A percentile compares a stretch with the other conserved stretches of the same genome.
phyloP scores from a whole-genome alignment of 139 green algal genomes.

The Diplosphaera chodatii region DNA sequence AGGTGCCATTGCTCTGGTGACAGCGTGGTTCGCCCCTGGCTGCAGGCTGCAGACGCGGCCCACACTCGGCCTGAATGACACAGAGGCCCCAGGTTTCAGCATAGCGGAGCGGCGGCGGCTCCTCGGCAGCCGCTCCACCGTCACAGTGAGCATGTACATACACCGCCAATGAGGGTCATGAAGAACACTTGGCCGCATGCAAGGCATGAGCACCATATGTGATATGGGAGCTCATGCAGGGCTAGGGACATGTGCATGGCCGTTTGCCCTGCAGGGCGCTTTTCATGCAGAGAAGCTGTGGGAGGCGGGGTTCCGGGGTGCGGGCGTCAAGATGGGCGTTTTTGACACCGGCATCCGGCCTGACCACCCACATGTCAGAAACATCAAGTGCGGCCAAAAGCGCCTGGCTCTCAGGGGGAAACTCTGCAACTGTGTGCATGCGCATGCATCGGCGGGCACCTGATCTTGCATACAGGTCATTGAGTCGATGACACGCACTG shows the following conservation, averaged over 20 bases:
- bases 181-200: too few relatives aligned
- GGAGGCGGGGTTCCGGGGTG: constrained; percentile 70
- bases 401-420: too few relatives aligned
- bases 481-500: too few relatives aligned
- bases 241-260: too few relatives aligned
- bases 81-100: constrained; percentile 2
- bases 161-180: not conserved
- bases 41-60: constrained; percentile 35
- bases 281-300: constrained; percentile 71
- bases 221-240: too few relatives aligned
- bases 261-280: not conserved
- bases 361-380: constrained; percentile 90
- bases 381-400: constrained; percentile 65
- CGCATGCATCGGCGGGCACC: too few relatives aligned
- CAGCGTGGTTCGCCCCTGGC: too few relatives aligned
- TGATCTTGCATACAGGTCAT: too few relatives aligned
- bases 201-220: too few relatives aligned
- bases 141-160: not conserved
- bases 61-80: constrained; percentile 26
- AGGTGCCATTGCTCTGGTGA: too few relatives aligned
- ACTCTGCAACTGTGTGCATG: not conserved
- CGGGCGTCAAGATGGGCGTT: constrained; percentile 80
- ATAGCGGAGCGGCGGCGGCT: not conserved
- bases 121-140: not conserved
- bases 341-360: constrained; percentile 95